Evolutionary conservation across 2,329 filamentous ascomycete species (phyloP), one percentile per base, ranked within the genome.

Genomic region (Byssothecium circinans): DNA sequence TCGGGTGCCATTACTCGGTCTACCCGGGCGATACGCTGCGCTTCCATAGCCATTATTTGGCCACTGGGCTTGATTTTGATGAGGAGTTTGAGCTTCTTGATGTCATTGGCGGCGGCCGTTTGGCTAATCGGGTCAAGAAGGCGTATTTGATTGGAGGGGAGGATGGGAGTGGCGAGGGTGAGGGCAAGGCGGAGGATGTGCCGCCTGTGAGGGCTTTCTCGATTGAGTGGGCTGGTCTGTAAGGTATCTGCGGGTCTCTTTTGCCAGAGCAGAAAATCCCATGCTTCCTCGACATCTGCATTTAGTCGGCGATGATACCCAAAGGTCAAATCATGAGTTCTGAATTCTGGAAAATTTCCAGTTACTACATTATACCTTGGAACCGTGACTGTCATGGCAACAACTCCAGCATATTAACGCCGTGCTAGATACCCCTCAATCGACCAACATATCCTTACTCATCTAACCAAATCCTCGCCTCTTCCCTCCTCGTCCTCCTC

Each of bases 121-220:
- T 99, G 53, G 94, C 91, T 0, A 97, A 94, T 2, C 89, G 89
- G 41, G 94, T 97, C 17, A 99, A 99, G 78, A 99, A 99, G 73
- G 89, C 89, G 0, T 96, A 91, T 62, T 75, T 99, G 44, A 80
- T 99, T 47, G 92, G 91, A 6, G 91, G 89, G 0, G 78, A 81
- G 59, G 67, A 64, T 11, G 25, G 22, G 11, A 29, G 17, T 22
- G n/a, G 27, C 12, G 45, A 45, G 36, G 43, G 52, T 10, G 47
- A 60, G 55, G 34, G 68, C 8, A 62, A 67, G 1, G 65, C 62
- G 32, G 69, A 75, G 27, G 68, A 65, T 10, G 58, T 64, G 25
- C 53, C 64, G 19, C 53, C 69, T 42, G 71, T 92, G 18, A 80
- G 88, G 56, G 82, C 87, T 0, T 96, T 95, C 64, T 91, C 88